Conservation (phyloP, 2,329 filamentous ascomycete species). For the Cladosporium halotolerans region DNA sequence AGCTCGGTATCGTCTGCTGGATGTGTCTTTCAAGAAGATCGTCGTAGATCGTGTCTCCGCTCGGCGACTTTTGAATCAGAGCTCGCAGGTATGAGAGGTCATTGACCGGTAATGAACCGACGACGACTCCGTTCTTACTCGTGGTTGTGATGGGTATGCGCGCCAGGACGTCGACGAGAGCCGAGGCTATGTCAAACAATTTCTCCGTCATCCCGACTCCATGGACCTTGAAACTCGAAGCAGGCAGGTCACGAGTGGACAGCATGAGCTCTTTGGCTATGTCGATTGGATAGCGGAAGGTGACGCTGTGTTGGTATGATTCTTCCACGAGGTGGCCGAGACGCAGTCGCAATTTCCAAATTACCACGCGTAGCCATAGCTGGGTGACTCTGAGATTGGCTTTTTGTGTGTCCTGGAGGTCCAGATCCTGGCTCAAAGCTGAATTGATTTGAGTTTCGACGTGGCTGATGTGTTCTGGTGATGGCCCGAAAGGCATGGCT, state of each 20-base stretch:
- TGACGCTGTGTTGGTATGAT: constrained; percentile 5
- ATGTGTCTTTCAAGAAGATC: constrained; percentile 7
- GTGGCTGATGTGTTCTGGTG: constrained; percentile 2
- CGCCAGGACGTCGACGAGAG: constrained; percentile 3
- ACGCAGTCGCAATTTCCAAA: constrained; percentile 3
- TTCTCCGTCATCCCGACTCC: constrained; percentile 38
- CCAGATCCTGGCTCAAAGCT: background rate
- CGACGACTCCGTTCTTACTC: background rate
- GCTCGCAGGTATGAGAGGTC: constrained; percentile 3
- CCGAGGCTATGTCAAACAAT: constrained; percentile 32
- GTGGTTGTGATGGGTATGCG: background rate
- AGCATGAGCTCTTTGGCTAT: constrained; percentile 9
- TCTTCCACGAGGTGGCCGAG: constrained; percentile 7
- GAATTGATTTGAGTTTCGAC: constrained; percentile 2
- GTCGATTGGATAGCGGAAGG: constrained; percentile 4
- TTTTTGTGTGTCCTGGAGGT: constrained; percentile 4
- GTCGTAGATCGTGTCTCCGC: constrained; percentile 5
- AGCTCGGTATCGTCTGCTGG: constrained; percentile 4
- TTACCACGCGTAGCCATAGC: constrained; percentile 3
- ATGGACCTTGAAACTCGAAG: constrained; percentile 28
- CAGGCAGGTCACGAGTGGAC: constrained; percentile 2
- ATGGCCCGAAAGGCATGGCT: background rate
- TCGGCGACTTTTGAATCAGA: constrained; percentile 4
- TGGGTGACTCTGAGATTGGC: constrained; percentile 8
- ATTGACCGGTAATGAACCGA: background rate